Conservation (phyloP, 306 rosid species). For the Sechiopsis laciniata region DNA sequence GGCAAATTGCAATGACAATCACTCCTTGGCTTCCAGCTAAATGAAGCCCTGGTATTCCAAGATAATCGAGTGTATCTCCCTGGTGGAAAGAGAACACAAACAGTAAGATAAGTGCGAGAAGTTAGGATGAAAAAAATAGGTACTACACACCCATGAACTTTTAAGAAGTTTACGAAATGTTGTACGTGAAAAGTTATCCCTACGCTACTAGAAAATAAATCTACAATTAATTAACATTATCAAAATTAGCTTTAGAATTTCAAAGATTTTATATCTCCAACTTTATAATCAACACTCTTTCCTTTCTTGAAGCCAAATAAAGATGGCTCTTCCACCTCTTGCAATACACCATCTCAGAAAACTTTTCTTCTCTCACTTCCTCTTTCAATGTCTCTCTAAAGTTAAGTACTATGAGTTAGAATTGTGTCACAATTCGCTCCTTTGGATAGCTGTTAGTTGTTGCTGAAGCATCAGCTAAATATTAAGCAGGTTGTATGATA, state of each 20-base stretch:
- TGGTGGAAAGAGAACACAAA: conserved; percentile 30
- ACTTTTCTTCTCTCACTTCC: not conserved
- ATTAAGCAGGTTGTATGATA: not conserved
- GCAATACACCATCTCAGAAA: not conserved
- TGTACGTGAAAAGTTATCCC: not conserved
- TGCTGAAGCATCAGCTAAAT: not conserved
- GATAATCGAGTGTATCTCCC: conserved; percentile 95
- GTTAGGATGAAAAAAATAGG: not conserved
- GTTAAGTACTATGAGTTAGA: not conserved
- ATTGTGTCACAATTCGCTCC: not conserved
- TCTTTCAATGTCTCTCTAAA: not conserved
- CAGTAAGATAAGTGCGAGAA: not conserved
- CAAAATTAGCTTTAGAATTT: not conserved
- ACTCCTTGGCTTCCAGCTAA: conserved; percentile 97
- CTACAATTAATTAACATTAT: not conserved
- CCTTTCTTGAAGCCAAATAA: not conserved
- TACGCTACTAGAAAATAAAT: not conserved
- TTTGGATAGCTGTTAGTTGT: not conserved
- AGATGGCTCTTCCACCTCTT: not conserved
- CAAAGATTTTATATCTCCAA: not conserved
- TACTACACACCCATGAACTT: not conserved
- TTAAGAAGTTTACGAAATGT: not conserved
- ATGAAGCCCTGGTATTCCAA: conserved; percentile 89
- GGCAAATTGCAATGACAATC: conserved; percentile 86
- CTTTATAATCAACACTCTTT: not conserved